Conservation (phyloP, 2,329 filamentous ascomycete species). For the Neocatenulostroma microsporum region DNA sequence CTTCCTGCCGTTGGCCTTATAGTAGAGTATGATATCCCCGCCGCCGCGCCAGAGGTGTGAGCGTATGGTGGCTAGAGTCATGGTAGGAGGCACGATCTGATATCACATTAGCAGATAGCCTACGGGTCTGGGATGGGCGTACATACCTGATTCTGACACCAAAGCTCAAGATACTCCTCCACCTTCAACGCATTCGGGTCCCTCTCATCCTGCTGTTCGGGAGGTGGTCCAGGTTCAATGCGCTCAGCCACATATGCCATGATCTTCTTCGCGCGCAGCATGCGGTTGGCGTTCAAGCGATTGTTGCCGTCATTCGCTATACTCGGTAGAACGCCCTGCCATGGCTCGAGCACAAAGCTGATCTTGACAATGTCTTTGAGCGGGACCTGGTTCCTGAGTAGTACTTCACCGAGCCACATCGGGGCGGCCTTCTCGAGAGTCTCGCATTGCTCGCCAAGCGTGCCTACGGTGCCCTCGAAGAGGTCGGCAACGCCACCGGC, state of each 20-base stretch:
- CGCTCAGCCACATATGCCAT: slow-evolving; percentile 84
- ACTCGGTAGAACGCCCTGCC: slow-evolving; percentile 58
- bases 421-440: slow-evolving; percentile 78
- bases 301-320: slow-evolving; percentile 76
- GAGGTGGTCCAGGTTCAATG: slow-evolving; percentile 61
- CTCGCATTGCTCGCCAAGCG: slow-evolving; percentile 68
- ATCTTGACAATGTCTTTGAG: slow-evolving; percentile 91
- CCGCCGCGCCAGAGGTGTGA: slow-evolving; percentile 91
- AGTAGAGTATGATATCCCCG: slow-evolving; percentile 84
- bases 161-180: slow-evolving; percentile 90
- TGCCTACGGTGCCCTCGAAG: slow-evolving; percentile 80
- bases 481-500: slow-evolving; percentile 67
- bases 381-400: slow-evolving; percentile 72
- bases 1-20: slow-evolving; percentile 86
- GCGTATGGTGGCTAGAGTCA: slow-evolving; percentile 89
- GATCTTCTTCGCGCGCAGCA: slow-evolving; percentile 94
- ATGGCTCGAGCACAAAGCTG: slow-evolving; percentile 85
- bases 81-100: slow-evolving; percentile 62
- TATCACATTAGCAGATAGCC: slow-evolving; percentile 34
- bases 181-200: slow-evolving; percentile 59
- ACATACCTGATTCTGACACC: slow-evolving; percentile 83
- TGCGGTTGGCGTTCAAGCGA: slow-evolving; percentile 89
- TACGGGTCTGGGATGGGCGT: slow-evolving; percentile 6
- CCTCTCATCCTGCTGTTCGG: slow-evolving; percentile 10
- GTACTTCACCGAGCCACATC: slow-evolving; percentile 83